phyloP scores from a whole-genome alignment of 495 filamentous ascomycete species.

The Paragyromitra xinjiangensis region DNA sequence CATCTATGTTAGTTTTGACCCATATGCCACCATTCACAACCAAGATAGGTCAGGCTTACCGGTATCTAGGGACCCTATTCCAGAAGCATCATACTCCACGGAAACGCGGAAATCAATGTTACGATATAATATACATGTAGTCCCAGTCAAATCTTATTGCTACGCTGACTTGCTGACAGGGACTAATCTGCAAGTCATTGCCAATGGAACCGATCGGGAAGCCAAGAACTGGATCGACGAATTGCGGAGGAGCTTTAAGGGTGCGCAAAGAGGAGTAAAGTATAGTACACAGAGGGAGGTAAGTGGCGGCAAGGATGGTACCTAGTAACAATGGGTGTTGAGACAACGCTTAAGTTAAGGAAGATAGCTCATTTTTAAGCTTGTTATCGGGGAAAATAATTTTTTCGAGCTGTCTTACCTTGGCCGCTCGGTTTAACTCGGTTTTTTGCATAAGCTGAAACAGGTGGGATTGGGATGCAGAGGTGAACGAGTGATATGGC shows the following conservation, averaged over 20 bases:
- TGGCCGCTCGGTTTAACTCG: constrained; percentile 24
- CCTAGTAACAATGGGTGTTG: constrained; percentile 36
- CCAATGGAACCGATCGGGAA: constrained; percentile 28
- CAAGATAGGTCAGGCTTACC: neutral
- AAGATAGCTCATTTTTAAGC: constrained; percentile 24
- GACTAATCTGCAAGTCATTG: constrained; percentile 31
- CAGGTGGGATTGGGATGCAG: neutral
- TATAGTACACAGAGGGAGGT: constrained; percentile 14
- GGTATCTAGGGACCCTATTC: constrained; percentile 17
- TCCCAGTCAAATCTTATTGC: constrained; percentile 36
- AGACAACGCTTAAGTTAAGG: constrained; percentile 32
- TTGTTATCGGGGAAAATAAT: constrained; percentile 4
- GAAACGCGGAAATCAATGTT: constrained; percentile 23
- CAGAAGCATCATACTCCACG: constrained; percentile 10
- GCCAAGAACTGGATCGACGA: constrained; percentile 30
- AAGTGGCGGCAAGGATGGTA: constrained; percentile 40
- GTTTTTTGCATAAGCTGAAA: constrained; percentile 24
- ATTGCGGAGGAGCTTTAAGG: constrained; percentile 36
- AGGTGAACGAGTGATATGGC: constrained; percentile 35
- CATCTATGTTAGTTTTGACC: constrained; percentile 26
- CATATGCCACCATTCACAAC: neutral
- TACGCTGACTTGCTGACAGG: constrained; percentile 17
- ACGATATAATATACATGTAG: constrained; percentile 17
- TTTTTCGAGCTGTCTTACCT: constrained; percentile 20
- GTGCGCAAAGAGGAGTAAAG: constrained; percentile 28